Evolutionary conservation across 306 rosid species (phyloP).

Genomic region (Acacia acuminata): DNA sequence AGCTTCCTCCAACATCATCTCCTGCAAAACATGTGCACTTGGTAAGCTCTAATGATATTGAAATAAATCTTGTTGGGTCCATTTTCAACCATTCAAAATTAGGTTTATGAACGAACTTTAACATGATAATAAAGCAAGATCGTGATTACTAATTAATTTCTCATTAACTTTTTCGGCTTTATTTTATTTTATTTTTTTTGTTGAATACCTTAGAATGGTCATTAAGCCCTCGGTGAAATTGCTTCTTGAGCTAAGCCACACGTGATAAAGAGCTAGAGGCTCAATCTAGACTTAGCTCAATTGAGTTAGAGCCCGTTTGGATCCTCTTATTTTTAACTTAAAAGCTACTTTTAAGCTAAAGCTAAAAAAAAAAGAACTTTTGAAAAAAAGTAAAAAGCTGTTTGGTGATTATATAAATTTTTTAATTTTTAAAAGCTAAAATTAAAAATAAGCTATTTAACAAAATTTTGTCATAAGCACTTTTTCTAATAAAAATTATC

Average conservation of each 20-base stretch:
- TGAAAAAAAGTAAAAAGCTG: no score
- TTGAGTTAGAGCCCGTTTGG: no score
- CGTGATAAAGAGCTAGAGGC: slow-evolving; percentile 15
- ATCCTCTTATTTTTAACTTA: no score
- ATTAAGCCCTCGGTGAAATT: slow-evolving; percentile 14
- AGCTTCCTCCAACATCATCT: slow-evolving; percentile 74
- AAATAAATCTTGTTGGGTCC: slow-evolving; percentile 13
- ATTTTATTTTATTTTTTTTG: not conserved
- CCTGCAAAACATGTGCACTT: slow-evolving; percentile 52
- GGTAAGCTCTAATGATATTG: not conserved
- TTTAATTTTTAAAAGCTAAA: no score
- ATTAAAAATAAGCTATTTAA: no score
- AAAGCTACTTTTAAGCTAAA: no score
- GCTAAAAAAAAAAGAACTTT: no score
- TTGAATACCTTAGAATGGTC: slow-evolving; percentile 5
- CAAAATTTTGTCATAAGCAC: no score
- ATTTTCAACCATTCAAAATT: slow-evolving; percentile 16
- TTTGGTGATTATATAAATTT: no score
- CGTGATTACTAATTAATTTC: slow-evolving; percentile 12
- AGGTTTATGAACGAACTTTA: not conserved
- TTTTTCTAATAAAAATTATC: no score
- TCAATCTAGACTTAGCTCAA: not conserved
- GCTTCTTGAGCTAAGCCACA: slow-evolving; percentile 19
- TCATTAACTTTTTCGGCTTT: not conserved
- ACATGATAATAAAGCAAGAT: slow-evolving; percentile 1